Base-by-base conservation (phyloP, 805 yeast species). In the Ogataea allantospora region DNA sequence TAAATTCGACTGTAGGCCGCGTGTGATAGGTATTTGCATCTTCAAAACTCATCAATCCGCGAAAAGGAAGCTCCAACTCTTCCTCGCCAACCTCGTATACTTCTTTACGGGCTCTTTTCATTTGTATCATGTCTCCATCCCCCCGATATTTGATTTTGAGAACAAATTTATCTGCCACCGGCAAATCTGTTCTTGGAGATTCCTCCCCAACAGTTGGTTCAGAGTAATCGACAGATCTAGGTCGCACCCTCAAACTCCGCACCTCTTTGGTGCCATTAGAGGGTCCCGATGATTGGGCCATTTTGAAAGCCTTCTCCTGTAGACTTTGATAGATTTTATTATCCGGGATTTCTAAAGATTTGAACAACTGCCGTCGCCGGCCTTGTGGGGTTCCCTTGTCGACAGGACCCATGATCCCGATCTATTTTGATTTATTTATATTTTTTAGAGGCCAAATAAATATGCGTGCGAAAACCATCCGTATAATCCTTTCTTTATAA, bases 11-110 rank as follows among this genome's bases (percentile, higher is more conserved):
- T 1, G 71, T 71, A 0, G 95, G 95, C 27, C 72, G 71, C 0
- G 93, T 83, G 43, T 68, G 63, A 34, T 66, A 65, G 1, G 87
- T 83, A 19, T 70, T 72, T 23, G 81, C 78, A 29, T 82, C 78
- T 14, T 74, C 71, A 47, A 74, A 75, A 13, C 70, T 59, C 13
- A 84, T 60, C 0, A 83, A 71, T 0, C 93, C 93, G 33, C 82
- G 64, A 47, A 74, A 84, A 0, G 95, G 93, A 19, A 78, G 52
- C 38, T 80, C 83, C 31, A 66, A 58, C n/a, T 67, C 65, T n/a
- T 65, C 63, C 41, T 64, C 60, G 33, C 62, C 50, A 12, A 57
- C 59, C 37, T 57, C 56, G 3, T 44, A 26, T 5, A 37, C 36
- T 11, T 40, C 50, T 16, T 33, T 35, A 4, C 28, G 23, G 9